These are phyloP conservation scores for Linum lewisii DNA, from an alignment of 345 rosid species.

Conservation along the genomic window DNA sequence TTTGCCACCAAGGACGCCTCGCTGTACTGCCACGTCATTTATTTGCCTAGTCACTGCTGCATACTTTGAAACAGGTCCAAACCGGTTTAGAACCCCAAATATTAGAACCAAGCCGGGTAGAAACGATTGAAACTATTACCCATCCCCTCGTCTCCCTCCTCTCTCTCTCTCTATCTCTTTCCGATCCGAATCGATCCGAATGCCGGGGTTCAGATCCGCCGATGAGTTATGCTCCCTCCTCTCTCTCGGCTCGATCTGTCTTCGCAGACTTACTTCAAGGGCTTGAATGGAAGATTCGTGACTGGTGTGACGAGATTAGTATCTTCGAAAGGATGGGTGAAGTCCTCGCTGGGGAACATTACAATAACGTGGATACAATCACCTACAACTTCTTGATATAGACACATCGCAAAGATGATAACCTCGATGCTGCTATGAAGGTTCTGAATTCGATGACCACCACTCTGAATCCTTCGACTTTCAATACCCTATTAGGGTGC, in stretches of 20 bases:
- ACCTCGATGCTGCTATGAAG: constrained; percentile 57
- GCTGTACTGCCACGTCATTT: too few relatives aligned
- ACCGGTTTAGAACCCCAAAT: too few relatives aligned
- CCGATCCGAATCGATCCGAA: too few relatives aligned
- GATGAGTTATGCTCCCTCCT: too few relatives aligned
- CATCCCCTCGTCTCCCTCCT: too few relatives aligned
- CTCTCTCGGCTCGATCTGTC: constrained; percentile 11
- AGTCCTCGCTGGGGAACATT: neutral
- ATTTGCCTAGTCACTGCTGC: too few relatives aligned
- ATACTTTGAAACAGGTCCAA: too few relatives aligned
- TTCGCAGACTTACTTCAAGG: neutral
- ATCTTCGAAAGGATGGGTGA: neutral
- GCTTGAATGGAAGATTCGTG: neutral
- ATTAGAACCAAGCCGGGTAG: too few relatives aligned
- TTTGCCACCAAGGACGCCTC: too few relatives aligned
- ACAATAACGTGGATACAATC: constrained; percentile 33
- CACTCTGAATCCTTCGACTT: constrained; percentile 55
- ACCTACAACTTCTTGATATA: constrained; percentile 70
- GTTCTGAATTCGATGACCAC: constrained; percentile 51
- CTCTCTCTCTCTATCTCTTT: too few relatives aligned
- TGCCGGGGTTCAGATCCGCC: too few relatives aligned
- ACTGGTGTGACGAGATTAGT: neutral
- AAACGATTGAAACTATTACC: too few relatives aligned
- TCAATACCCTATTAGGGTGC: constrained; percentile 61
- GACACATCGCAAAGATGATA: constrained; percentile 60